A percentile compares a stretch with the other conserved stretches of the same genome.
Conservation (phyloP, 805 yeast genomes). For the Danielozyma ontarioensis region DNA sequence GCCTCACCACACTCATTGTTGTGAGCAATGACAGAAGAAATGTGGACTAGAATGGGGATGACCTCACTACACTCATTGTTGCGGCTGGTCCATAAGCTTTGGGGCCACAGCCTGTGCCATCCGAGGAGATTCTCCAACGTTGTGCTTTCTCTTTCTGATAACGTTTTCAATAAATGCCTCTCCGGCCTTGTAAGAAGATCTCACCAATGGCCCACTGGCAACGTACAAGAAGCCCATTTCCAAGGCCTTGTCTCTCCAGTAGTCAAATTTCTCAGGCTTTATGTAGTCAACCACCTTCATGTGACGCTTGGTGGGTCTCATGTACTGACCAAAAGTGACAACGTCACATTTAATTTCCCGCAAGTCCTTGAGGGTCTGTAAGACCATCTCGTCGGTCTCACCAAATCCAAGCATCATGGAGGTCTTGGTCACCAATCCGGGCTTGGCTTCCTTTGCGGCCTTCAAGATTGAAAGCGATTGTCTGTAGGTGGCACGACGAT, state of each 20-base stretch:
- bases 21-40: too few species aligned
- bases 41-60: too few species aligned
- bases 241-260: slow-evolving; percentile 84
- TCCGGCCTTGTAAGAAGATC: slow-evolving; percentile 97
- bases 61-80: too few species aligned
- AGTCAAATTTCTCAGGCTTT: slow-evolving; percentile 88
- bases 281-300: slow-evolving; percentile 97
- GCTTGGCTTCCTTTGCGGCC: slow-evolving; percentile 74
- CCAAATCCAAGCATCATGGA: slow-evolving; percentile 97
- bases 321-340: slow-evolving; percentile 97
- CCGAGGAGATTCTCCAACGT: slow-evolving; percentile 39
- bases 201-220: slow-evolving; percentile 94
- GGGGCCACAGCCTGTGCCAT: slow-evolving; percentile 13
- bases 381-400: slow-evolving; percentile 86
- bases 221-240: slow-evolving; percentile 92
- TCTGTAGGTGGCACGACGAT: slow-evolving; percentile 91
- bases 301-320: slow-evolving; percentile 98
- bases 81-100: too few species aligned
- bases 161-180: slow-evolving; percentile 96
- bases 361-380: slow-evolving; percentile 70
- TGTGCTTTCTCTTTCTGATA: slow-evolving; percentile 63
- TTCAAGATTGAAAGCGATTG: slow-evolving; percentile 76
- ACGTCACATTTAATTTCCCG: slow-evolving; percentile 81
- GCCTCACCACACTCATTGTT: too few species aligned
- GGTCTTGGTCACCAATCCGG: slow-evolving; percentile 81